Evolutionary conservation across 352 stramenopile species (phyloP), one percentile per base, ranked within the genome.

Genomic region (Peronospora farinosa): DNA sequence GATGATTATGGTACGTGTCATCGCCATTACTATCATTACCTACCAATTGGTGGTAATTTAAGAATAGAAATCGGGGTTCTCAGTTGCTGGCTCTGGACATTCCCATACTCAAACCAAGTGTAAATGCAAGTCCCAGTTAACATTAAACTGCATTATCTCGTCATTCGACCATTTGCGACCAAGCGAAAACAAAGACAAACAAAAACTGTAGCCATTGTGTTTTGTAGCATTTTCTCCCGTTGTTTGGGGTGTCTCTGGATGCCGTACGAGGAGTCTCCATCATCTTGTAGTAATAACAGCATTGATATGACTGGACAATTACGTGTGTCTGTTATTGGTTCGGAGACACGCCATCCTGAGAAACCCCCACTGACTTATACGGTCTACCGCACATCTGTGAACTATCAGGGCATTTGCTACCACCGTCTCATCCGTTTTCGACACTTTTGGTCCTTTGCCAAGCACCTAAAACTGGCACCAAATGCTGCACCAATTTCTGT

Each of bases 371-470:
- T 62, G n/a, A 65, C 76, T 9, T 84, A 82, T 57, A 90, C 76
- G 28, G 74, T 86, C 11, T 91, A 88, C 52, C 75, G 75, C 40
- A 88, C 80, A 36, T 73, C 72, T 6, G 69, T 84, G 32, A 88
- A 78, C 58, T 86, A 74, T 28, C 53, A 63, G 28, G 76, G 78
- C 6, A 41, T 82, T 37, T 86, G 72, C 63, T 86, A 75, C 51
- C 70, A 91, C 47, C 77, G 80, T 1, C 52, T 88, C 16, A 56
- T 91, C 38, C 80, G 80, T 32, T 91, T 69, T 53, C 63, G 80
- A 10, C 57, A 85, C n/a, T 88, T 91, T 39, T 33, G 40, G 25
- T 41, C 30, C 30, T 88, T 91, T 50, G 54, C 66, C 39, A 68
- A 63, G 53, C 57, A 57, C 19, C 39, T 90, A 32, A 73, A 75